phyloP scores from a whole-genome alignment of 768 basidiomycete genomes.

The Rhizopogon vesiculosus region DNA sequence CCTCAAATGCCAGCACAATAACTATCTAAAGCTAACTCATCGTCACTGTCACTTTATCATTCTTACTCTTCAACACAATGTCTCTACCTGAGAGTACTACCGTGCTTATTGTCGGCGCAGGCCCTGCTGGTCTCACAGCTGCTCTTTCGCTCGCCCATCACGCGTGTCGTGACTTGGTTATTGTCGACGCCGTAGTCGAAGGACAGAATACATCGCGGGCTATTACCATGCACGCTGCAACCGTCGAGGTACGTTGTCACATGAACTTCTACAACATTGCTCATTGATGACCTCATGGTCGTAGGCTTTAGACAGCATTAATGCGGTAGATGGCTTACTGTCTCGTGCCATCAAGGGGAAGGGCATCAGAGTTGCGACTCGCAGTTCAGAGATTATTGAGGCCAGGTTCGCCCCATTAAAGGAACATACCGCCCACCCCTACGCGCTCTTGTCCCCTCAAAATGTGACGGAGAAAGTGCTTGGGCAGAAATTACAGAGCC shows the following conservation, averaged over 20 bases:
- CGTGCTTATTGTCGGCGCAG: conserved; percentile 46
- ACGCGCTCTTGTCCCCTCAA: conserved; percentile 39
- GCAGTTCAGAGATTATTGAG: conserved; percentile 21
- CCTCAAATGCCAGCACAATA: not conserved
- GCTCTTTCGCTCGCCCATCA: conserved; percentile 45
- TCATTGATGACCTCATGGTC: conserved; percentile 15
- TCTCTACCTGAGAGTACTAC: conserved; percentile 18
- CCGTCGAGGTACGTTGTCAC: conserved; percentile 34
- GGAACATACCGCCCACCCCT: conserved; percentile 39
- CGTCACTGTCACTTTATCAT: not conserved
- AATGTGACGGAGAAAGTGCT: conserved; percentile 39
- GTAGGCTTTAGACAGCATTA: conserved; percentile 37
- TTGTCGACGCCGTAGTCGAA: conserved; percentile 31
- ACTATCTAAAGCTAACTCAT: not conserved
- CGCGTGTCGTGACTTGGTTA: conserved; percentile 18
- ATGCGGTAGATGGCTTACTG: conserved; percentile 31
- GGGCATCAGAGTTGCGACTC: conserved; percentile 25
- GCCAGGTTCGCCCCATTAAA: conserved; percentile 31
- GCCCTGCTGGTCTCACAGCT: conserved; percentile 42
- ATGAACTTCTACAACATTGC: not conserved
- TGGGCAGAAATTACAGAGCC: conserved; percentile 24
- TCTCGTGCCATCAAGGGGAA: conserved; percentile 22
- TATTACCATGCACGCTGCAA: conserved; percentile 39
- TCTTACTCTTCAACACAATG: not conserved
- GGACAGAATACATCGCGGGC: conserved; percentile 35